Evolutionary conservation across 768 basidiomycete genomes (phyloP).

Genomic region (Termitomyces sp.): DNA sequence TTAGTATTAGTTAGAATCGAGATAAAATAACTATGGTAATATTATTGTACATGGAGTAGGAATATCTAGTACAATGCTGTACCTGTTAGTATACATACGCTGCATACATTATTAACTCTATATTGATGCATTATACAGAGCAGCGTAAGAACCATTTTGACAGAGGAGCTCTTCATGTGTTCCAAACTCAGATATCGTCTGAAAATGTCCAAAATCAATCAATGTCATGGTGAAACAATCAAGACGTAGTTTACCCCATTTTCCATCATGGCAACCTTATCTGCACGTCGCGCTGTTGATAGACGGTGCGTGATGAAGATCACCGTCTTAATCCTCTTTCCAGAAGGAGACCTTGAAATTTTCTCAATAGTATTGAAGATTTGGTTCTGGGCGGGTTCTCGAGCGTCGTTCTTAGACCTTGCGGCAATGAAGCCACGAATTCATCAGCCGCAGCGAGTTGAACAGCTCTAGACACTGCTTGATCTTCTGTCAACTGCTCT

Average conservation of each 20-base stretch:
- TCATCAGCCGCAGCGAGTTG: slow-evolving; percentile 65
- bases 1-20: slow-evolving; percentile 15
- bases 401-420: slow-evolving; percentile 70
- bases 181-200: slow-evolving; percentile 77
- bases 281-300: slow-evolving; percentile 75
- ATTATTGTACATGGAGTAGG: slow-evolving; percentile 12
- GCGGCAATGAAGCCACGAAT: slow-evolving; percentile 61
- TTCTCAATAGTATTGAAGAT: slow-evolving; percentile 73
- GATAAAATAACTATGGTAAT: neutral
- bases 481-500: slow-evolving; percentile 49
- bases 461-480: slow-evolving; percentile 60
- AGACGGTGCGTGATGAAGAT: slow-evolving; percentile 84
- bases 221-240: slow-evolving; percentile 13
- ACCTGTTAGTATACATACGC: slow-evolving; percentile 11
- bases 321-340: slow-evolving; percentile 61
- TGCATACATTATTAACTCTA: slow-evolving; percentile 23
- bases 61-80: slow-evolving; percentile 7
- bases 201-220: slow-evolving; percentile 7
- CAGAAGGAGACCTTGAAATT: slow-evolving; percentile 54
- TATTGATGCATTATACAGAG: slow-evolving; percentile 65
- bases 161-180: slow-evolving; percentile 63
- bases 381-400: slow-evolving; percentile 71
- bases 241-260: slow-evolving; percentile 41
- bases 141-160: slow-evolving; percentile 59
- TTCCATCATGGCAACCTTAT: slow-evolving; percentile 87